Percentiles rank a stretch among this genome's conserved stretches.
Evolutionary conservation across 495 filamentous ascomycete genomes (phyloP).

Genomic region (Penicillium samsonianum): DNA sequence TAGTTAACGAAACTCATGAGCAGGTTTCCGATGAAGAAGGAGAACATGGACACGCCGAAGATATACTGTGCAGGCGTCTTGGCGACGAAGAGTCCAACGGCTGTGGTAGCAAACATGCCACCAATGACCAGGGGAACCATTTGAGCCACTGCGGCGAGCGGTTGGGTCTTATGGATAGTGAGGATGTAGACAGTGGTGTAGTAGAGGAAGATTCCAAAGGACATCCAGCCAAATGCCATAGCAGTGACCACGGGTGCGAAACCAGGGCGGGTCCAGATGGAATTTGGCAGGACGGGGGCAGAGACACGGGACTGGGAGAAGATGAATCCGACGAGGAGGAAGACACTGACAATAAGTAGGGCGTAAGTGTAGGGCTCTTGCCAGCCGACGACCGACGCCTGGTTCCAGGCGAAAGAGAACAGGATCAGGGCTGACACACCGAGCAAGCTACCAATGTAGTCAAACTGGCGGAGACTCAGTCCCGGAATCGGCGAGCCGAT

Average conservation of each 20-base stretch:
- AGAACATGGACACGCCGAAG: slow-evolving; percentile 45
- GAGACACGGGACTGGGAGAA: no score
- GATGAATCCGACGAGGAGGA: no score
- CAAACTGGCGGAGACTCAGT: slow-evolving; percentile 32
- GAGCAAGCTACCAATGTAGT: slow-evolving; percentile 47
- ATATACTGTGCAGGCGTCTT: slow-evolving; percentile 37
- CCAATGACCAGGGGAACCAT: slow-evolving; percentile 37
- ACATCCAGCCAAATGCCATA: slow-evolving; percentile 41
- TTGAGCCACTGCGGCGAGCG: slow-evolving; percentile 37
- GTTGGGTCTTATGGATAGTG: slow-evolving; percentile 26
- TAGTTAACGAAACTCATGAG: slow-evolving; percentile 28
- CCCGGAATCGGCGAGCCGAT: slow-evolving; percentile 28
- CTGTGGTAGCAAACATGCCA: slow-evolving; percentile 36
- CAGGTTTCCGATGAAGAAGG: slow-evolving; percentile 39
- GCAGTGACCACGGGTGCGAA: slow-evolving; percentile 40
- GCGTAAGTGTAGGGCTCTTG: no score
- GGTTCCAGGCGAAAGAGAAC: no score
- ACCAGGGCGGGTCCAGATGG: slow-evolving; percentile 26
- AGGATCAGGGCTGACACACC: slow-evolving; percentile 28
- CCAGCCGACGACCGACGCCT: no score
- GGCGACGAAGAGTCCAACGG: slow-evolving; percentile 40
- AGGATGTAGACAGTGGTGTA: slow-evolving; percentile 44
- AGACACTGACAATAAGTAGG: no score
- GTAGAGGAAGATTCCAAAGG: slow-evolving; percentile 46
- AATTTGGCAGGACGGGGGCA: slow-evolving; percentile 26